Percentiles rank a stretch among this genome's conserved stretches.
Evolutionary conservation across 108 stramenopile genomes (phyloP).

Genomic region (Schizochytrium sp.): DNA sequence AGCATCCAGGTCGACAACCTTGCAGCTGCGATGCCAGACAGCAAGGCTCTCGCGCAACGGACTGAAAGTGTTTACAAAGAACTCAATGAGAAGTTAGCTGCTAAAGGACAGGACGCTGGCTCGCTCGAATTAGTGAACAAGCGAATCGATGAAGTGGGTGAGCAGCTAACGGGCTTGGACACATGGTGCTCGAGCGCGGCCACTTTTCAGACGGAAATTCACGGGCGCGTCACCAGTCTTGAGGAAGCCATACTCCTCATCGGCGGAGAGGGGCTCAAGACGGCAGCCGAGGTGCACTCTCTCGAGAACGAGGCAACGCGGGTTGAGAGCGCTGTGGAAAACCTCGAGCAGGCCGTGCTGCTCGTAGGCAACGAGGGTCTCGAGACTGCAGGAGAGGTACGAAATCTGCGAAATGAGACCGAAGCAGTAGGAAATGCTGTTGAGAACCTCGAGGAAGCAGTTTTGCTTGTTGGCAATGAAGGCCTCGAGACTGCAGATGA

Average conservation of each 20-base stretch:
- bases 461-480: neutral
- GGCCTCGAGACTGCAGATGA: neutral
- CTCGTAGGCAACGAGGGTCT: neutral
- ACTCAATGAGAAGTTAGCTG: neutral
- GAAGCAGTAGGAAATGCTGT: neutral
- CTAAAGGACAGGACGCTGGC: neutral
- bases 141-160: too few species aligned
- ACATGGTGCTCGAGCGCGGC: too few species aligned
- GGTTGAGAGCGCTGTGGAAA: neutral
- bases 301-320: neutral
- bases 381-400: neutral
- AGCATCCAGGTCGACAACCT: neutral
- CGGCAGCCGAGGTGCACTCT: neutral
- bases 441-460: too few species aligned
- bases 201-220: neutral
- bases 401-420: neutral
- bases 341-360: neutral
- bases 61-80: neutral
- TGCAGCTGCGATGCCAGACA: neutral
- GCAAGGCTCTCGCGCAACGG: neutral
- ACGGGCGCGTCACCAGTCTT: neutral
- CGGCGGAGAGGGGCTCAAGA: neutral
- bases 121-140: too few species aligned
- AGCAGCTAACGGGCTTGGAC: too few species aligned
- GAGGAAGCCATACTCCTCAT: neutral